phyloP scores from a whole-genome alignment of 2,329 filamentous ascomycete genomes.

The Ceratocystis ficicola region DNA sequence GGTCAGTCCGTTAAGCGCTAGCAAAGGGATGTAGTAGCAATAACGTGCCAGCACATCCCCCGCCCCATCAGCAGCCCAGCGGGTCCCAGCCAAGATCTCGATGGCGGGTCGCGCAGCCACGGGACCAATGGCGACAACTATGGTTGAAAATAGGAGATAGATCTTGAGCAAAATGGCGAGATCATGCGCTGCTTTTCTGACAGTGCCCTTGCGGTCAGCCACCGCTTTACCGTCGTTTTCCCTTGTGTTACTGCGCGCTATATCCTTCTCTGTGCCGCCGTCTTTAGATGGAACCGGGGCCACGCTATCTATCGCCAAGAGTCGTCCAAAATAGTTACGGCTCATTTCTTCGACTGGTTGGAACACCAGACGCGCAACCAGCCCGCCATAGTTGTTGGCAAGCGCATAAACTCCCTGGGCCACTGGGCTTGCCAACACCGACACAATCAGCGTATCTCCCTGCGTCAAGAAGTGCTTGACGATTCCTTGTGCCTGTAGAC shows the following conservation, averaged over 20 bases:
- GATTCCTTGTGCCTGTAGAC: slow-evolving; percentile 73
- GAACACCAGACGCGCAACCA: slow-evolving; percentile 78
- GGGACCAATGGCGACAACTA: slow-evolving; percentile 60
- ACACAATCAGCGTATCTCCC: slow-evolving; percentile 82
- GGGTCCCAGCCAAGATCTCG: slow-evolving; percentile 59
- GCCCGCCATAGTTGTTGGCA: slow-evolving; percentile 85
- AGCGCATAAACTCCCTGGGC: slow-evolving; percentile 88
- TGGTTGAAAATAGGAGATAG: slow-evolving; percentile 62
- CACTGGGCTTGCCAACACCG: slow-evolving; percentile 58
- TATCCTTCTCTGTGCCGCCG: neutral
- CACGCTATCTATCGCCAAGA: slow-evolving; percentile 41
- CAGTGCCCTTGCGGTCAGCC: slow-evolving; percentile 26
- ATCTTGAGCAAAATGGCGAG: slow-evolving; percentile 54
- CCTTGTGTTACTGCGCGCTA: neutral
- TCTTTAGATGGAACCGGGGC: neutral
- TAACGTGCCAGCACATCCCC: slow-evolving; percentile 64
- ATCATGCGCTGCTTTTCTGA: slow-evolving; percentile 38
- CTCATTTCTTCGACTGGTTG: slow-evolving; percentile 93
- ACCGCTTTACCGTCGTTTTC: neutral
- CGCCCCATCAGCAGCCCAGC: slow-evolving; percentile 64
- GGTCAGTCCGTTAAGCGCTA: slow-evolving; percentile 80
- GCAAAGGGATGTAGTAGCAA: slow-evolving; percentile 83
- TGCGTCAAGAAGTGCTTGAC: slow-evolving; percentile 92
- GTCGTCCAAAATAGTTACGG: slow-evolving; percentile 74
- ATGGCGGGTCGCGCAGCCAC: slow-evolving; percentile 62